Base-by-base conservation (phyloP, 2,329 filamentous ascomycete genomes). In the Aspergillus quadrilineatus region DNA sequence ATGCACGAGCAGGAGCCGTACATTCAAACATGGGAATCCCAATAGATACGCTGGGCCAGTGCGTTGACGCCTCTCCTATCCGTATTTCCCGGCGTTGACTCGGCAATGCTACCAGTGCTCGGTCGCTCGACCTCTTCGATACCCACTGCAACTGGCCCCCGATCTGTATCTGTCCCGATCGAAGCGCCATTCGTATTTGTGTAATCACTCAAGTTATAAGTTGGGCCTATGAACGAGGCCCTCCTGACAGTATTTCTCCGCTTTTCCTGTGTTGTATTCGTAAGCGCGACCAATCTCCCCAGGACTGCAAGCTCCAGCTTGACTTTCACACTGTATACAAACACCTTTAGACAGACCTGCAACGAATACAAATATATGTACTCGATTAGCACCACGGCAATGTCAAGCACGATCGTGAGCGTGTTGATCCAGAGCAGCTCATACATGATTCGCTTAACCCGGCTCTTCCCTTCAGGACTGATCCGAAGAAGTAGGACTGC, bases 391-490 rank as follows among this genome's bases (percentile, higher is more conserved):
- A 79, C 69, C 2, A 79, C 62, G 5, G 69, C 71, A 1, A 77
- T 56, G 52, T 79, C 77, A 71, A 79, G 75, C 4, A 71, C 41
- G 41, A 79, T 78, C 59, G 79, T 78, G 43, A 72, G 65, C 14
- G 77, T 45, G 50, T 80, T 81, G 65, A 81, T 76, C 29, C 72
- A 63, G 42, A 82, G 62, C 15, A 81, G 69, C 61, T 81, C 77
- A 15, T 71, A 70, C 63, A 80, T 73, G 34, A 64, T 50, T 1
- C 12, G 15, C 32, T 48, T 54, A 2, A 10, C 47, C 76, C 74
- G 47, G 68, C 67, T 53, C 69, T 71, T 65, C 7, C 68, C 66
- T 30, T 75, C 68, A 3, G 73, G 72, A 45, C 79, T 74, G 3
- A 77, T 60, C 3, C 73, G 73, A 39, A 83, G 70, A 7, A 83